Base-by-base conservation (phyloP, 371 early-diverging fungal species). In the Zopfochytrium polystomum region DNA sequence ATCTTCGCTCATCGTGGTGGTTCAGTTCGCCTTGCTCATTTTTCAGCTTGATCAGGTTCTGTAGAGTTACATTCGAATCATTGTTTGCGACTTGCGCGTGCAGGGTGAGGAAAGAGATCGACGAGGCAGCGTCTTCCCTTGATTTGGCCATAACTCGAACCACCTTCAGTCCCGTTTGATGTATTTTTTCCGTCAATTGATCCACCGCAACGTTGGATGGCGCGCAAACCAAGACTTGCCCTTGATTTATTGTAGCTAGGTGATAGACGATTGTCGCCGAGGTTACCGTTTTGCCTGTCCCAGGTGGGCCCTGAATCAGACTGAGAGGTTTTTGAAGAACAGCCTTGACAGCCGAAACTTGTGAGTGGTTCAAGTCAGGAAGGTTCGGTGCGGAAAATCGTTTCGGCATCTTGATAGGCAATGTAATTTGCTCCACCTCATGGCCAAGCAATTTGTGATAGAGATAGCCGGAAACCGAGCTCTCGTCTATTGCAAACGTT, bases 171-270 rank as follows among this genome's bases (percentile, higher is more conserved):
- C 96, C 95, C 0, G 96, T 96, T 34, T 84, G 85, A 73, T 96
- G 92, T 59, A 99, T 93, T 72, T 96, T 96, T 63, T 93, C 91
- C 0, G 98, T 89, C 38, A 99, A 75, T 74, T 99, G 96, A 77
- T 99, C 99, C 1, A 98, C 99, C 32, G 99, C 99, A 1, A 98
- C 98, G 71, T 99, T 99, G 68, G 90, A 89, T n/a, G 99, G 99
- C 0, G 99, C 98, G 67, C 93, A 93, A 1, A 99, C 97, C 43
- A 99, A 77, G 6, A 99, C 89, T 77, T 93, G 95, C 7, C 94
- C 95, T 42, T 50, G 47, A 68, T 87, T 89, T 80, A 90, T 87
- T 69, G 91, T 90, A 54, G 93, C 91, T 18, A 99, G 78, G 70
- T 98, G 97, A 70, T 98, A 98, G 11, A 98, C 98, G 64, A 99